Conservation (phyloP, 805 yeast genomes). For the Maudiozyma pseudohumilis region DNA sequence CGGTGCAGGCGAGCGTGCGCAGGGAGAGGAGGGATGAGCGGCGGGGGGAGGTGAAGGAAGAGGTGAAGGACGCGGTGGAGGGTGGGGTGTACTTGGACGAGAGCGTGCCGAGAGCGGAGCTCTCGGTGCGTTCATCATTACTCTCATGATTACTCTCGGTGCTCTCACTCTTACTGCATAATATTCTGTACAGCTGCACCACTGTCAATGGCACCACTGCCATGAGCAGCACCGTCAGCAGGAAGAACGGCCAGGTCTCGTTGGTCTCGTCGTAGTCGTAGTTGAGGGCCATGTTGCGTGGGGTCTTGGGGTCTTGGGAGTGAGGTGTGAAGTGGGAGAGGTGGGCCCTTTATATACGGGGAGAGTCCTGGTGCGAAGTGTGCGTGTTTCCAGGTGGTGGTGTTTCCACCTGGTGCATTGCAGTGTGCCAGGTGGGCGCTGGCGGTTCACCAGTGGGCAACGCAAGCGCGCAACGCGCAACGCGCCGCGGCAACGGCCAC, state of each 20-base stretch:
- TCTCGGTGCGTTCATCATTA: conserved; percentile 7
- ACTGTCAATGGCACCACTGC: conserved; percentile 58
- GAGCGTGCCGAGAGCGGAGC: conserved; percentile 10
- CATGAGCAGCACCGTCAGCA: conserved; percentile 59
- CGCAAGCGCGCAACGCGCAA: no score
- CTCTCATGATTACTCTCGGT: background rate
- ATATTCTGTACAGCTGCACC: conserved; percentile 18
- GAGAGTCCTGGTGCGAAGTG: no score
- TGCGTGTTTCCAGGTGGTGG: no score
- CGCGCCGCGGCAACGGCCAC: no score
- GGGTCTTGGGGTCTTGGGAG: no score
- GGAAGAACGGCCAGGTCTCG: conserved; percentile 90
- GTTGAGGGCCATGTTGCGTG: conserved; percentile 22
- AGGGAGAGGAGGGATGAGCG: conserved; percentile 7
- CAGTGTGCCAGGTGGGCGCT: no score
- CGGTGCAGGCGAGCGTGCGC: conserved; percentile 20
- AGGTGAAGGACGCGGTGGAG: conserved; percentile 18
- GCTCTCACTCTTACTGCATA: conserved; percentile 14
- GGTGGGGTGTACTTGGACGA: conserved; percentile 14
- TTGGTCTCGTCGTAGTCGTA: conserved; percentile 71
- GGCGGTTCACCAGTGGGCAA: no score
- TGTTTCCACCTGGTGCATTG: no score
- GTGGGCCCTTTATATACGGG: no score
- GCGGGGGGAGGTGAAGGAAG: conserved; percentile 10
- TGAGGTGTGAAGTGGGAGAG: no score